Conservation (phyloP, 202 grass and related monocot species). For the Dendrocalamus latiflorus region DNA sequence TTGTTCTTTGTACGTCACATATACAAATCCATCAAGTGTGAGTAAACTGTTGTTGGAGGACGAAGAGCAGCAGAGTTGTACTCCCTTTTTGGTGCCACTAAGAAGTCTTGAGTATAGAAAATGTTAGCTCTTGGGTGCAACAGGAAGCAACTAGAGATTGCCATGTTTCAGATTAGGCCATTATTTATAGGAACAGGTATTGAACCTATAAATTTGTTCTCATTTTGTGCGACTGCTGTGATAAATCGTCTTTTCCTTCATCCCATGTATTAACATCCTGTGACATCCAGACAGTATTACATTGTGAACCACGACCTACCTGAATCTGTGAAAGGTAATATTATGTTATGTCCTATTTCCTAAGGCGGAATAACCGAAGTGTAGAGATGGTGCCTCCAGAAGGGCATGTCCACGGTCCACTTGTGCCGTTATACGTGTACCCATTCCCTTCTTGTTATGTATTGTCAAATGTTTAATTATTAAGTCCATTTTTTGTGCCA, state of each 20-base stretch:
- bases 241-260: constrained; percentile 29
- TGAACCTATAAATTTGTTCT: constrained; percentile 64
- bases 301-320: constrained; percentile 33
- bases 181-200: constrained; percentile 64
- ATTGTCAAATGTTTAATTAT: background rate
- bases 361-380: constrained; percentile 27
- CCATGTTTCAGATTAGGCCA: constrained; percentile 55
- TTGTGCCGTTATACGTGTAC: constrained; percentile 18
- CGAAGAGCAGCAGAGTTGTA: constrained; percentile 55
- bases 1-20: constrained; percentile 97
- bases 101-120: constrained; percentile 53
- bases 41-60: constrained; percentile 41
- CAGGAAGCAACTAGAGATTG: constrained; percentile 46
- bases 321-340: constrained; percentile 22
- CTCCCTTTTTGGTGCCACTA: constrained; percentile 48
- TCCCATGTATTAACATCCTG: constrained; percentile 39
- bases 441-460: background rate
- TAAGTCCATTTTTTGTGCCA: background rate
- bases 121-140: constrained; percentile 54
- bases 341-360: constrained; percentile 23
- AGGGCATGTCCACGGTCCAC: background rate
- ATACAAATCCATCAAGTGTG: constrained; percentile 98
- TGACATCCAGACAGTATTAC: constrained; percentile 32
- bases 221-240: constrained; percentile 36
- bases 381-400: constrained; percentile 24